Evolutionary conservation across 345 rosid genomes (phyloP).

Genomic region (Corchorus olitorius): DNA sequence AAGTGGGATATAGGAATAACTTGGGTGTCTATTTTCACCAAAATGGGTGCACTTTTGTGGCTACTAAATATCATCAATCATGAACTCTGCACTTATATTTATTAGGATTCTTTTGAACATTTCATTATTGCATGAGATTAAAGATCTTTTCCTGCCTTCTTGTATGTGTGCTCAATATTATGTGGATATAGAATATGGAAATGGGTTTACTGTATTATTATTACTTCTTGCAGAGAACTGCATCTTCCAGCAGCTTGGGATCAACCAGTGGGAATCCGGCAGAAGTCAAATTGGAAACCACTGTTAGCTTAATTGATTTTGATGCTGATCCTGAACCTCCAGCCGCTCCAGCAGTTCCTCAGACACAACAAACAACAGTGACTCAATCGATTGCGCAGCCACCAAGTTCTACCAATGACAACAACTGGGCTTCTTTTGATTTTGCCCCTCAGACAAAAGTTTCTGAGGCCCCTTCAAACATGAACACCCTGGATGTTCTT

Average conservation of each 20-base stretch:
- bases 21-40: not conserved
- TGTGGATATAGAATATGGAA: constrained; percentile 8
- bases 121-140: not conserved
- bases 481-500: constrained; percentile 70
- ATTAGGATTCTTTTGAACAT: not conserved
- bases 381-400: constrained; percentile 48
- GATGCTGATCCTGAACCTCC: constrained; percentile 81
- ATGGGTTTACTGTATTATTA: constrained; percentile 20
- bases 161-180: not conserved
- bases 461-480: constrained; percentile 55
- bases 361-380: constrained; percentile 38
- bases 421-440: constrained; percentile 85
- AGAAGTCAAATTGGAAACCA: constrained; percentile 65
- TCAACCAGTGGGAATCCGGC: constrained; percentile 56
- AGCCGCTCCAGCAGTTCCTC: constrained; percentile 39
- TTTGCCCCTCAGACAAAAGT: constrained; percentile 43
- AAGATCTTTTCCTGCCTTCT: not conserved
- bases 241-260: constrained; percentile 66
- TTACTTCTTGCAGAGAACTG: constrained; percentile 58
- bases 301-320: constrained; percentile 89
- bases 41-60: not conserved
- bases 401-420: constrained; percentile 42
- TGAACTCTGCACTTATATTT: not conserved
- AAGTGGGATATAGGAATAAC: not conserved
- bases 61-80: not conserved